Conservation (phyloP, 495 filamentous ascomycete species). For the Bacidia gigantensis region DNA sequence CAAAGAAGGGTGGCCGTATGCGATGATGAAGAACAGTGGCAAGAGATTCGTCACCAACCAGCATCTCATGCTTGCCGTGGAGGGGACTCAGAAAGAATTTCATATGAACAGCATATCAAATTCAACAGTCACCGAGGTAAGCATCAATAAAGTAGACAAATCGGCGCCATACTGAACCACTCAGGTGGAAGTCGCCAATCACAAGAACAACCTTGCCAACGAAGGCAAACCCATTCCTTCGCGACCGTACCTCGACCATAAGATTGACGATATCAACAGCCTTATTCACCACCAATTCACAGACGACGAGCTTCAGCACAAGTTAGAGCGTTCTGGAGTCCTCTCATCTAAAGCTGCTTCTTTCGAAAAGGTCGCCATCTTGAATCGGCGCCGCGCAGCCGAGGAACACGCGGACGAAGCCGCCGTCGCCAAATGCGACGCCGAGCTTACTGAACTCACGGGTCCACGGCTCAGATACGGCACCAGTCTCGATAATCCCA, state of each 20-base stretch:
- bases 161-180: slow-evolving; percentile 15
- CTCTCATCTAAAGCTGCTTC: slow-evolving; percentile 46
- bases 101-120: slow-evolving; percentile 50
- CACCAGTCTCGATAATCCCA: slow-evolving; percentile 39
- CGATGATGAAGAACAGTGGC: slow-evolving; percentile 53
- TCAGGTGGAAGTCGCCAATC: slow-evolving; percentile 70
- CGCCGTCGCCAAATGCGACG: slow-evolving; percentile 44
- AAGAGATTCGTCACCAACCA: slow-evolving; percentile 61
- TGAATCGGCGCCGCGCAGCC: slow-evolving; percentile 50
- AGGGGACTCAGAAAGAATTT: slow-evolving; percentile 62
- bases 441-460: slow-evolving; percentile 53
- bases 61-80: slow-evolving; percentile 60
- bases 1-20: slow-evolving; percentile 62
- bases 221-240: slow-evolving; percentile 61
- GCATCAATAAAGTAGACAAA: neutral
- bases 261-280: slow-evolving; percentile 68
- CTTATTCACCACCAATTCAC: slow-evolving; percentile 70
- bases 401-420: slow-evolving; percentile 46
- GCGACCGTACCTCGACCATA: slow-evolving; percentile 45
- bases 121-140: slow-evolving; percentile 12
- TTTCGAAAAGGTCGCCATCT: slow-evolving; percentile 48
- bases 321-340: slow-evolving; percentile 53
- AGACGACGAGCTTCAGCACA: slow-evolving; percentile 60
- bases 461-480: slow-evolving; percentile 56
- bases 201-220: slow-evolving; percentile 55